phyloP scores from a whole-genome alignment of 2,329 filamentous ascomycete genomes.

The Falciphora oryzae region DNA sequence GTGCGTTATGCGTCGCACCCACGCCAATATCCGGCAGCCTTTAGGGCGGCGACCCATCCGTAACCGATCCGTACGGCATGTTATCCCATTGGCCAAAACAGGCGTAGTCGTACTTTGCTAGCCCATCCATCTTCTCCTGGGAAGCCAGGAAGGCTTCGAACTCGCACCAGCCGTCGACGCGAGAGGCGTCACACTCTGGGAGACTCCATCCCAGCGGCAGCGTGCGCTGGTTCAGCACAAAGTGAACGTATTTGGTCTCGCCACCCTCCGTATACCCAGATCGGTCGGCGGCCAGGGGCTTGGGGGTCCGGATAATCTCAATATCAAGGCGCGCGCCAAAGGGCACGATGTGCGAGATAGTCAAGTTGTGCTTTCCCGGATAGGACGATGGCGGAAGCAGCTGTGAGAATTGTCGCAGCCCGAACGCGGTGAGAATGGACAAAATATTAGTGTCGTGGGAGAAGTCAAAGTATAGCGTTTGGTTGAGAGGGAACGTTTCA shows the following conservation, averaged over 20 bases:
- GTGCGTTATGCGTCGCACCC: too few species aligned
- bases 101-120: slow-evolving; percentile 57
- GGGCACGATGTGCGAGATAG: slow-evolving; percentile 62
- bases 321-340: slow-evolving; percentile 70
- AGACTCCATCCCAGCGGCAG: slow-evolving; percentile 63
- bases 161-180: slow-evolving; percentile 75
- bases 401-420: slow-evolving; percentile 61
- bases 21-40: not conserved
- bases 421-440: slow-evolving; percentile 65
- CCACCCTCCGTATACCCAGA: slow-evolving; percentile 45
- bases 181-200: slow-evolving; percentile 51
- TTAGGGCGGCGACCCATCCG: slow-evolving; percentile 38
- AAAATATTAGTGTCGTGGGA: slow-evolving; percentile 72
- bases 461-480: slow-evolving; percentile 71
- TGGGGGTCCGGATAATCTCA: slow-evolving; percentile 63
- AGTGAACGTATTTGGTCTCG: slow-evolving; percentile 66
- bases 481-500: slow-evolving; percentile 66
- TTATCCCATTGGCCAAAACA: slow-evolving; percentile 56
- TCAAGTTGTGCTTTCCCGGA: slow-evolving; percentile 54
- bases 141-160: slow-evolving; percentile 59
- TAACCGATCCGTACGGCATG: slow-evolving; percentile 41
- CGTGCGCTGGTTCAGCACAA: slow-evolving; percentile 69
- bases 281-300: slow-evolving; percentile 52
- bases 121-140: slow-evolving; percentile 51
- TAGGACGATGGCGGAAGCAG: slow-evolving; percentile 51